A percentile compares a stretch with the other conserved stretches of the same genome.
These are phyloP conservation scores for Podaxis sp. DNA, from an alignment of 768 basidiomycete species.

Conservation along the genomic window DNA sequence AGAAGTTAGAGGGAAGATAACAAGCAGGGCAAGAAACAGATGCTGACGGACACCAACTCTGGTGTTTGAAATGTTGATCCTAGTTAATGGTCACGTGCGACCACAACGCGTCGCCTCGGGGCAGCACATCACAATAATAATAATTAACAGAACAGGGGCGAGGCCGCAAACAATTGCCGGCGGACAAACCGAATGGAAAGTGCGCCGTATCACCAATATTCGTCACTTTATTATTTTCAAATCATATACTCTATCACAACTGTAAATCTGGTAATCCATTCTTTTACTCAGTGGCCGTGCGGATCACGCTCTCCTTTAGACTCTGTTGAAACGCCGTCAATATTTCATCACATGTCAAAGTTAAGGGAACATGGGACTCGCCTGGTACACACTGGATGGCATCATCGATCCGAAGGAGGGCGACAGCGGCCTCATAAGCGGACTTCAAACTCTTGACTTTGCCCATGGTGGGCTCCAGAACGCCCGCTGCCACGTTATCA, in stretches of 20 bases:
- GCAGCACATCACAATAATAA: background rate
- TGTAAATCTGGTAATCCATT: constrained; percentile 11
- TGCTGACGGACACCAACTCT: constrained; percentile 7
- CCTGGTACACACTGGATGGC: constrained; percentile 91
- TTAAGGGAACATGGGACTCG: constrained; percentile 35
- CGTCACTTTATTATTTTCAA: constrained; percentile 5
- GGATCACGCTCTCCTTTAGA: constrained; percentile 69
- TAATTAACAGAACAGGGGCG: constrained; percentile 3
- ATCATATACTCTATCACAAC: constrained; percentile 4
- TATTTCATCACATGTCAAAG: constrained; percentile 14
- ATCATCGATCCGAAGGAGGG: constrained; percentile 92
- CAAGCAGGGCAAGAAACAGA: constrained; percentile 7
- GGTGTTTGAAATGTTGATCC: constrained; percentile 16
- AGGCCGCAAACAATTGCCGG: background rate
- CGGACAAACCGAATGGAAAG: background rate
- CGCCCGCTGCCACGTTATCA: constrained; percentile 91
- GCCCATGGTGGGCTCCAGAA: constrained; percentile 95
- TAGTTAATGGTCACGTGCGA: constrained; percentile 12
- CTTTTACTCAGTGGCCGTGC: constrained; percentile 62
- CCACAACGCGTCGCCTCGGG: constrained; percentile 12
- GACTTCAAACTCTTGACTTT: constrained; percentile 98
- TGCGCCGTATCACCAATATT: background rate
- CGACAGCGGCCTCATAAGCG: constrained; percentile 95
- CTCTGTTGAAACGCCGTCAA: constrained; percentile 43
- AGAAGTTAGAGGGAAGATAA: background rate